Evolutionary conservation across 2,329 filamentous ascomycete genomes (phyloP), one percentile per base, ranked within the genome.

Genomic region (Arthrobotrys iridis): DNA sequence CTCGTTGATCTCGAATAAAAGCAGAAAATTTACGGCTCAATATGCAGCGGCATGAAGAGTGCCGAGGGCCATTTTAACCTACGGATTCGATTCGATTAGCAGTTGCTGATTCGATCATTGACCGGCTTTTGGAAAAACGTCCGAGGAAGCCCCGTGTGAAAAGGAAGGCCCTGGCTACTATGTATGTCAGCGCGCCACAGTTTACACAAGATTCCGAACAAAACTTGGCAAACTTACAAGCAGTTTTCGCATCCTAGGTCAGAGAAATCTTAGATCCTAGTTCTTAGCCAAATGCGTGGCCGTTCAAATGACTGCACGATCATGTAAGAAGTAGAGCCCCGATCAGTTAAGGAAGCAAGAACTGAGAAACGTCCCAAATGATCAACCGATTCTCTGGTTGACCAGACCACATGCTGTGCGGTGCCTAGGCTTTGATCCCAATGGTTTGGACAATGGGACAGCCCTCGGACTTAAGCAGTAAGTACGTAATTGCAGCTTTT

Each of bases 141-240:
- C 71, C 71, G 71, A 68, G 71, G 63, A 50, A 67, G 41, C 37
- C 33, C 13, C 15, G 28, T 55, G 46, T 63, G 63, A 75, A 75
- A 45, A 64, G 71, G 71, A 75, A 75, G 63, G 71, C 68, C 40
- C 70, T 55, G 43, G 62, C 46, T 35, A 10, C 30, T 62, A 70
- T n/a, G n/a, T n/a, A 55, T 55, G 50, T 55, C 50, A 55, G 50
- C 50, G 50, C 63, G 71, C 71, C 71, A 75, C 71, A 75, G 63
- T 63, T 58, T 55, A 50, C 45, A 59, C 63, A 75, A 68, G 63
- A 62, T 75, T 68, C 63, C 57, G 71, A 68, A 68, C 63, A 26
- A n/a, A 68, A 68, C 71, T 75, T 75, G 71, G 71, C 71, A 75
- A 75, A 63, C 71, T 75, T 63, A 63, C 71, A 75, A 75, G 71